Evolutionary conservation across 2,329 filamentous ascomycete species (phyloP).

Genomic region (Fusarium sp.): DNA sequence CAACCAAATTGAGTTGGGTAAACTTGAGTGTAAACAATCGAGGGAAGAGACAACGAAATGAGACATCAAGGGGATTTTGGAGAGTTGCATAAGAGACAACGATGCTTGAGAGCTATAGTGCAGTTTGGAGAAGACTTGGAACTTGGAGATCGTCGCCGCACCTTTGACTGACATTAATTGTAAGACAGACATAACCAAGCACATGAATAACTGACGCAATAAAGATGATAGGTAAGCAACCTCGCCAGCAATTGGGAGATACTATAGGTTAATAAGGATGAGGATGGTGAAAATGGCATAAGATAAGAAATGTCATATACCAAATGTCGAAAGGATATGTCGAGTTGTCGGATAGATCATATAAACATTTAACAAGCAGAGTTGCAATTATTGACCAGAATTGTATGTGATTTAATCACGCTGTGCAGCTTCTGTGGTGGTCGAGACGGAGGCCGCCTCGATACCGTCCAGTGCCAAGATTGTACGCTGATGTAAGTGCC

Average conservation of each 20-base stretch:
- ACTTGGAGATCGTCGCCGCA: not conserved
- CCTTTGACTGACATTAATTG: not conserved
- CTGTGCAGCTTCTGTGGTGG: not conserved
- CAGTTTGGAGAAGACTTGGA: not conserved
- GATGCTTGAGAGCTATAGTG: not conserved
- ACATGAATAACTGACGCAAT: not conserved
- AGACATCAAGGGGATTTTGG: not conserved
- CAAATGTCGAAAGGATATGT: not conserved
- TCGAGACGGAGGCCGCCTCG: not conserved
- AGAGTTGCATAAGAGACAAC: not conserved
- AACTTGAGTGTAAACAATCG: not conserved
- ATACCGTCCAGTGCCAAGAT: not conserved
- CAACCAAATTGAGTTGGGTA: constrained; percentile 12
- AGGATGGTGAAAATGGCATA: not conserved
- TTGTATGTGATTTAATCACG: not conserved
- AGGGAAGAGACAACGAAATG: constrained; percentile 32
- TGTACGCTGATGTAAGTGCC: not conserved
- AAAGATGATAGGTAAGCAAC: not conserved
- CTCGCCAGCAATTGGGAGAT: not conserved
- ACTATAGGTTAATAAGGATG: not conserved
- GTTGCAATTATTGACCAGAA: not conserved
- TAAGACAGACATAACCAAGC: not conserved
- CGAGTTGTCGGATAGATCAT: not conserved
- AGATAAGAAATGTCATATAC: not conserved
- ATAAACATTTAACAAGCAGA: not conserved